phyloP scores from a whole-genome alignment of 495 filamentous ascomycete genomes.

The Beverwykella pulmonaria region DNA sequence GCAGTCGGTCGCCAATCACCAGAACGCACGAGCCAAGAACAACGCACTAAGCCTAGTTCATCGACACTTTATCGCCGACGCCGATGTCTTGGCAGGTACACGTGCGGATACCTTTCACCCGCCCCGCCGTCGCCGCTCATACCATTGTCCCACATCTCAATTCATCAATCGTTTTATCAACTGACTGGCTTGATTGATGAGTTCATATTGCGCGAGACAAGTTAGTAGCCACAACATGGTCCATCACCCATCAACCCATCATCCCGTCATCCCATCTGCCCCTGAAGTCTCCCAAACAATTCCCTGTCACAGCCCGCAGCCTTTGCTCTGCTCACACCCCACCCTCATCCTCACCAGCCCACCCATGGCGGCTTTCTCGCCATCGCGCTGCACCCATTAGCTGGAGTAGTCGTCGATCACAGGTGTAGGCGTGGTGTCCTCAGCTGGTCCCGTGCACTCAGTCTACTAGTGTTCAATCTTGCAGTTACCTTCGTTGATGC shows the following conservation, averaged over 20 bases:
- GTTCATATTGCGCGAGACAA: too few relatives aligned
- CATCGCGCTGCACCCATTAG: background rate
- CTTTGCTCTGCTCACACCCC: too few relatives aligned
- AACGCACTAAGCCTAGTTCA: background rate
- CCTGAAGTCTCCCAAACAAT: too few relatives aligned
- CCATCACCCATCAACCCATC: too few relatives aligned
- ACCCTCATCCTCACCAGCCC: too few relatives aligned
- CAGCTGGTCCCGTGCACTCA: background rate
- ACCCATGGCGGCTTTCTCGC: too few relatives aligned
- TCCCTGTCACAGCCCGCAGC: too few relatives aligned
- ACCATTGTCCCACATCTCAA: too few relatives aligned
- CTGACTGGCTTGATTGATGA: too few relatives aligned
- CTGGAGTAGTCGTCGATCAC: background rate
- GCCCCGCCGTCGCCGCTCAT: background rate
- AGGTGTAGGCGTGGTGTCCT: background rate
- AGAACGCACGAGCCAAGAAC: background rate
- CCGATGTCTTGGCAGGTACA: constrained; percentile 1
- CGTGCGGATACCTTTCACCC: background rate
- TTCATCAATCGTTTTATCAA: too few relatives aligned
- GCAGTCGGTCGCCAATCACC: constrained; percentile 5
- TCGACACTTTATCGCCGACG: background rate
- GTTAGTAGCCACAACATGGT: too few relatives aligned
- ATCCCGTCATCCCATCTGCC: too few relatives aligned
- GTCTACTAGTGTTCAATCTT: constrained; percentile 29
- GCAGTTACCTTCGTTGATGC: constrained; percentile 34